Conservation (phyloP, 805 yeast species). For the Starmerella ratchasimensis region DNA sequence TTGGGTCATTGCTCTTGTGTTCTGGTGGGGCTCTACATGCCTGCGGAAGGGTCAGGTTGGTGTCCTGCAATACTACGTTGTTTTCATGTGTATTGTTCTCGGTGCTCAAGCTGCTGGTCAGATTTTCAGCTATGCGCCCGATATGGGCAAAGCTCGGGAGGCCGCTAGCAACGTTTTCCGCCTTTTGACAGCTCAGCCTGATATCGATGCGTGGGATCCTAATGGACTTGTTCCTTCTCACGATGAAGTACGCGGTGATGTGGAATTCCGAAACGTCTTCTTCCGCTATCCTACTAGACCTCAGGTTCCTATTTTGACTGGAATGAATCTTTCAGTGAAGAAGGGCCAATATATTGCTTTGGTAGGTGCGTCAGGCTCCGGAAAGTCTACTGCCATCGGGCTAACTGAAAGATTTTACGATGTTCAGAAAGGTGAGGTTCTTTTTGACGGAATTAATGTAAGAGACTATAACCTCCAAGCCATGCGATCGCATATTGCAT, state of each 20-base stretch:
- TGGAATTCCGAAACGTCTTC: conserved; percentile 41
- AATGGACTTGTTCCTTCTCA: conserved; percentile 25
- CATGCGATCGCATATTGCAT: conserved; percentile 39
- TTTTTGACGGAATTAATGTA: conserved; percentile 41
- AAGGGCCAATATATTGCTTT: conserved; percentile 45
- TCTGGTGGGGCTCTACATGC: conserved; percentile 33
- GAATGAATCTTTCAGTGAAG: conserved; percentile 38
- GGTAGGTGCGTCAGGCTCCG: conserved; percentile 54
- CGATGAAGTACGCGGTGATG: conserved; percentile 33
- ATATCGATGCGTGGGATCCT: conserved; percentile 24
- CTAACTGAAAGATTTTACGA: conserved; percentile 39
- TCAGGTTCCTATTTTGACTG: conserved; percentile 36
- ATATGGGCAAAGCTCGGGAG: conserved; percentile 31
- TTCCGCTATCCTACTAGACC: conserved; percentile 58
- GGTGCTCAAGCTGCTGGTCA: conserved; percentile 34
- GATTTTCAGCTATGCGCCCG: conserved; percentile 31
- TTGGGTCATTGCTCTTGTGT: conserved; percentile 30
- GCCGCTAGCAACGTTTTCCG: conserved; percentile 27
- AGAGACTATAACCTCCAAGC: conserved; percentile 36
- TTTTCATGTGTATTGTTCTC: conserved; percentile 28
- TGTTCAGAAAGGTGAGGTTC: conserved; percentile 35
- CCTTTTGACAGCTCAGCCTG: conserved; percentile 26
- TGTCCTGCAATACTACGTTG: conserved; percentile 28
- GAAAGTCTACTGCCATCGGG: conserved; percentile 46
- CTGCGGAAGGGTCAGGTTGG: conserved; percentile 24